Evolutionary conservation across 2,329 filamentous ascomycete genomes (phyloP), one percentile per base, ranked within the genome.

Genomic region (Coniella lustricola): DNA sequence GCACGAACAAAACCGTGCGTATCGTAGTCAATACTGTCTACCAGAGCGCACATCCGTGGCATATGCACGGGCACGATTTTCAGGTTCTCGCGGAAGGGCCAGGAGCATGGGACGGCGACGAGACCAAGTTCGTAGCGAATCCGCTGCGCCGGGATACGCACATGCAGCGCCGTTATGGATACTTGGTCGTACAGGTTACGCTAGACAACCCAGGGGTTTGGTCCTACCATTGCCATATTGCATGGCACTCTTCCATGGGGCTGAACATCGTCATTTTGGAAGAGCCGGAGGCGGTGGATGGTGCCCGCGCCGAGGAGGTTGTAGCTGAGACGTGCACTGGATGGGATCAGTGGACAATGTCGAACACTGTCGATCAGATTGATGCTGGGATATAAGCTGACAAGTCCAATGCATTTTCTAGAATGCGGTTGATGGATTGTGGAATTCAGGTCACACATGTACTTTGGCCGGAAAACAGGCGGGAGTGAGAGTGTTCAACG

Each of bases 11-110:
- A 20, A 41, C 21, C 2, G 22, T 41, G 7, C 38, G 38, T 8
- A 41, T 41, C 38, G 22, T 25, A 22, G 21, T 42, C 17, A 48
- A 48, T 21, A 48, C 39, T 16, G 21, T 41, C 38, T n/a, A 17
- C 17, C 21, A 48, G 29, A 38, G 36, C 36, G 36, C 36, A 13
- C 36, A 38, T 17, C 45, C 45, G 2, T 42, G 41, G 37, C 45
- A 48, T 14, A 31, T 48, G 9, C 45, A 48, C 14, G 45, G 45
- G 10, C 45, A 48, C 8, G 18, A 34, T 13, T 42, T 48, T 16
- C 25, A 33, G 37, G 38, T 48, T 9, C 31, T 48, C 5, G 31
- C 45, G 12, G 31, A 42, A 12, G 45, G 45, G 2, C 21, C 20
- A 4, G 45, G 45, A 2, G 31, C 32, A 7, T 48, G 45, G 45